Conservation (phyloP, 441 rosid species). For the Euphorbia corollata region DNA sequence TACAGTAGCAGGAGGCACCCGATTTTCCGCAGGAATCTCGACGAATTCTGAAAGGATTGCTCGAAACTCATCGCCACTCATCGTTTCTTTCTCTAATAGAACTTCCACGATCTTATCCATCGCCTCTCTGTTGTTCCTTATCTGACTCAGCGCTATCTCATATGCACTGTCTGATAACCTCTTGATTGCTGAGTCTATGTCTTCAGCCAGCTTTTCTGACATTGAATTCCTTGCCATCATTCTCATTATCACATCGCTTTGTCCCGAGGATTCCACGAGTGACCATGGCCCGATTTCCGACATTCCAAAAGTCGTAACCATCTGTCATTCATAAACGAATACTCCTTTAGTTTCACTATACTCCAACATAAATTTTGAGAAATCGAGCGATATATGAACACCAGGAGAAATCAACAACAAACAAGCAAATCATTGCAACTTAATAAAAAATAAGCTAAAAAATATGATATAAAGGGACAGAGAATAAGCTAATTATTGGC, state of each 20-base stretch:
- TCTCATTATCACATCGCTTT: conserved; percentile 92
- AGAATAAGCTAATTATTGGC: too few relatives aligned
- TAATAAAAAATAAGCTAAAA: too few relatives aligned
- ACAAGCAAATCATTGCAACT: too few relatives aligned
- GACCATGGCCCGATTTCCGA: conserved; percentile 99
- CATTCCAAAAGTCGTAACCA: conserved; percentile 94
- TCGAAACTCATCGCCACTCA: conserved; percentile 79
- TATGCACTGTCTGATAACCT: conserved; percentile 69
- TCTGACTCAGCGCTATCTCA: conserved; percentile 63
- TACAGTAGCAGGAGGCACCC: conserved; percentile 45
- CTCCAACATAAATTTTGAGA: not conserved
- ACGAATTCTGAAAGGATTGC: conserved; percentile 82
- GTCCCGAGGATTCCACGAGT: conserved; percentile 66
- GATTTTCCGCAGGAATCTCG: conserved; percentile 75
- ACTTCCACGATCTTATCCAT: conserved; percentile 95
- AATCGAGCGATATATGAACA: not conserved
- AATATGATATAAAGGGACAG: too few relatives aligned
- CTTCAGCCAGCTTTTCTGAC: conserved; percentile 92
- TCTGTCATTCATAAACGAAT: conserved; percentile 34
- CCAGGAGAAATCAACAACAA: not conserved
- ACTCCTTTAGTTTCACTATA: not conserved
- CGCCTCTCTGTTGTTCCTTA: conserved; percentile 85
- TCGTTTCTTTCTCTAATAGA: conserved; percentile 78
- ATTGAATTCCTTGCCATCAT: conserved; percentile 98
- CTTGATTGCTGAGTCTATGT: conserved; percentile 75